Evolutionary conservation across 1,139 yeast genomes (phyloP).

Genomic region (Geotrichum carabidarum): DNA sequence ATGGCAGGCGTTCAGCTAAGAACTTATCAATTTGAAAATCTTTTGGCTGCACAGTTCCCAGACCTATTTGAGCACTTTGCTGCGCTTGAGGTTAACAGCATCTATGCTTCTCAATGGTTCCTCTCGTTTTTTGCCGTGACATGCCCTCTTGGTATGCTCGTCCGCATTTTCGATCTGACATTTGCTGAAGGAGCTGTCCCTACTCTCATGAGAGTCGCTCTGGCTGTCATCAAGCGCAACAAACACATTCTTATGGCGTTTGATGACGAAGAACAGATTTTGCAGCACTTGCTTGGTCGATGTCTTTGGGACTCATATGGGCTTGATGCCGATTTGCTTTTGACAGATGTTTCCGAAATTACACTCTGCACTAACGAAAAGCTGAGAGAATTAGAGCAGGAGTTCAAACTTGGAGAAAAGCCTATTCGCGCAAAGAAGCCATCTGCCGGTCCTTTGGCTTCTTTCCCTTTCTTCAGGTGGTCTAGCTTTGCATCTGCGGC

Average conservation of each 20-base stretch:
- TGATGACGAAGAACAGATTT: conserved; percentile 55
- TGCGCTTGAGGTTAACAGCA: conserved; percentile 33
- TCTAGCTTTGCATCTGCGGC: conserved; percentile 10
- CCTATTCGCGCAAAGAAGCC: conserved; percentile 9
- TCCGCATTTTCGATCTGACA: conserved; percentile 51
- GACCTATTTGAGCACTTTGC: conserved; percentile 47
- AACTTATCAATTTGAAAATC: conserved; percentile 48
- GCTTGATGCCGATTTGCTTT: conserved; percentile 45
- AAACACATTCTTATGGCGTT: conserved; percentile 49
- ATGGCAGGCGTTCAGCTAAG: conserved; percentile 53
- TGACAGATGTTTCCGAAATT: conserved; percentile 44
- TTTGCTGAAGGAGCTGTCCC: conserved; percentile 62
- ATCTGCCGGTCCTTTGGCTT: conserved; percentile 2
- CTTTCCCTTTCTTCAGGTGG: conserved; percentile 16
- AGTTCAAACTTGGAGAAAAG: conserved; percentile 22
- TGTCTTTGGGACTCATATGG: conserved; percentile 47
- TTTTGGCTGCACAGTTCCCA: conserved; percentile 43
- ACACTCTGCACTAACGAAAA: conserved; percentile 27
- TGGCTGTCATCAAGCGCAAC: conserved; percentile 53
- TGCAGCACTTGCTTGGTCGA: conserved; percentile 57
- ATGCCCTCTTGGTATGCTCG: conserved; percentile 50
- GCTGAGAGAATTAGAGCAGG: conserved; percentile 29
- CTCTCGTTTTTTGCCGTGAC: conserved; percentile 60
- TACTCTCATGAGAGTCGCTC: conserved; percentile 56
- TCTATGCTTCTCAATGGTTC: conserved; percentile 57